Conservation (phyloP, 2,329 filamentous ascomycete species). For the Gaeumannomyces tritici region DNA sequence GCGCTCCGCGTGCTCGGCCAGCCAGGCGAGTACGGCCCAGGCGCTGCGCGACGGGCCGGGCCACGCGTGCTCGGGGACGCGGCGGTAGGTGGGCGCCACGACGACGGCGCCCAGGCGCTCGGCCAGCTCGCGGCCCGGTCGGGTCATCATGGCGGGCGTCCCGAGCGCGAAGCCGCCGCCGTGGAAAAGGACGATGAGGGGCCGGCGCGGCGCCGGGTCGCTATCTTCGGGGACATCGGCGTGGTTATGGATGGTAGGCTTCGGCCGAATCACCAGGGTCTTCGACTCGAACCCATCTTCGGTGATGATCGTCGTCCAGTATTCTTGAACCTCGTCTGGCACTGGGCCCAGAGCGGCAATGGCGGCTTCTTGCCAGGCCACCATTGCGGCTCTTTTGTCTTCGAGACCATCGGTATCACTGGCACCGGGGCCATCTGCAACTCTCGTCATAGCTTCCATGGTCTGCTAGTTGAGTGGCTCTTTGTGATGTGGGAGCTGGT, state of each 20-base stretch:
- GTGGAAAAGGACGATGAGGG: constrained; percentile 17
- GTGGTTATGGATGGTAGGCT: background rate
- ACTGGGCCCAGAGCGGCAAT: background rate
- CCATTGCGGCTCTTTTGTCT: background rate
- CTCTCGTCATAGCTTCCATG: background rate
- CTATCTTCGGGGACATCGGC: background rate
- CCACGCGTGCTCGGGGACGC: constrained; percentile 6
- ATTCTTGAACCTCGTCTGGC: background rate
- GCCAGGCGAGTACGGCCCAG: constrained; percentile 5
- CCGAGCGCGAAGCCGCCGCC: constrained; percentile 18
- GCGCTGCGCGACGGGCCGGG: constrained; percentile 6
- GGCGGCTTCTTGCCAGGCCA: background rate
- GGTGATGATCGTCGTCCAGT: background rate
- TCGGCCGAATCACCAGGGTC: background rate
- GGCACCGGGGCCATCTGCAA: background rate
- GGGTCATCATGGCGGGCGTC: background rate
- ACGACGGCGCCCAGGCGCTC: constrained; percentile 6
- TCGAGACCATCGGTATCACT: background rate
- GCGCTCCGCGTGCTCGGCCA: background rate
- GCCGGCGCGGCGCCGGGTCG: constrained; percentile 6
- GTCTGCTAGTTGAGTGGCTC: no score
- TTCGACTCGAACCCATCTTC: background rate
- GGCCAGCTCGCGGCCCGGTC: constrained; percentile 4
- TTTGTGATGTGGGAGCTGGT: background rate
- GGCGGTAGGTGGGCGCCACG: constrained; percentile 6